Evolutionary conservation across 306 rosid species (phyloP).

Genomic region (Acacia acuminata): DNA sequence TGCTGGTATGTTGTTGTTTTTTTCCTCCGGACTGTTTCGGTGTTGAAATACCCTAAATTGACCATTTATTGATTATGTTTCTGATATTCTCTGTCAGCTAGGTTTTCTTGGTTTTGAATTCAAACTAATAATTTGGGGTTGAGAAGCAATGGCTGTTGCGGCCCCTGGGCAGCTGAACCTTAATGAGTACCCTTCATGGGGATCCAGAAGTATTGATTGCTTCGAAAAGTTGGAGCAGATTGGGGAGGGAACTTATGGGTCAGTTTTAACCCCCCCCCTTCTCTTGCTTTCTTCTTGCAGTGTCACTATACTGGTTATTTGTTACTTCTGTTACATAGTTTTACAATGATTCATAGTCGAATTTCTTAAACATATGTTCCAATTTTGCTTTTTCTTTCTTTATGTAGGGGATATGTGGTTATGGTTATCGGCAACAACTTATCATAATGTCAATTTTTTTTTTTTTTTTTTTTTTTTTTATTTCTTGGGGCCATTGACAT

Average conservation of each 20-base stretch:
- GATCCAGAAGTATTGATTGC: slow-evolving; percentile 94
- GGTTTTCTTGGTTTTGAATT: not conserved
- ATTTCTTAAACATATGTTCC: not conserved
- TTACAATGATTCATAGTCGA: not conserved
- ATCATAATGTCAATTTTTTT: slow-evolving; percentile 27
- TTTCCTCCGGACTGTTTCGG: not conserved
- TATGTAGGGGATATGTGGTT: slow-evolving; percentile 31
- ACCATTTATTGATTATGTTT: not conserved
- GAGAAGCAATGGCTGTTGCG: slow-evolving; percentile 61
- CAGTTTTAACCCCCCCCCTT: not conserved
- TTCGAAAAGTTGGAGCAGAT: slow-evolving; percentile 95
- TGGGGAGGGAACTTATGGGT: slow-evolving; percentile 99
- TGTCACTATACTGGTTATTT: not conserved
- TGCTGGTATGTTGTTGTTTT: not conserved
- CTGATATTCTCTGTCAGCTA: not conserved
- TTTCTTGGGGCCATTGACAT: slow-evolving; percentile 16
- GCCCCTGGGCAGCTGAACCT: slow-evolving; percentile 85
- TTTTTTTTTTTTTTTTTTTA: not conserved
- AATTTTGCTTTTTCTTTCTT: not conserved
- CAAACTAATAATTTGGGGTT: slow-evolving; percentile 9
- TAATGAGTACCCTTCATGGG: slow-evolving; percentile 80
- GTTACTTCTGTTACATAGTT: not conserved
- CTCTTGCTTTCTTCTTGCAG: not conserved
- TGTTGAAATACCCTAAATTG: not conserved
- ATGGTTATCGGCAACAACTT: slow-evolving; percentile 15